Evolutionary conservation across 2,329 filamentous ascomycete genomes (phyloP).

Genomic region (Fusarium floridanum): DNA sequence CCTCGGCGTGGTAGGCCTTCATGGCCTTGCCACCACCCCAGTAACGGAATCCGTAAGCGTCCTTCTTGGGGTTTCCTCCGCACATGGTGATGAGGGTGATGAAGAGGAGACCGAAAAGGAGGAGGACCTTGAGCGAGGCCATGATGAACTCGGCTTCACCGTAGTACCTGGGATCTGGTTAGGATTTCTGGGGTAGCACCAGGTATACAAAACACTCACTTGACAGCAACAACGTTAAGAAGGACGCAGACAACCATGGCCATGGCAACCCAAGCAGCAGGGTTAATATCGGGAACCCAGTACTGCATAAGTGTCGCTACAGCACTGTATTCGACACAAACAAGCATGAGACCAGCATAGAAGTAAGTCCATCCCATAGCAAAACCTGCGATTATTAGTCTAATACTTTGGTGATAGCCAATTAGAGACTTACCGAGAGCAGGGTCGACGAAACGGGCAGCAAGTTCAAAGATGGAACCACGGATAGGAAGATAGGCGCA

Average conservation of each 20-base stretch:
- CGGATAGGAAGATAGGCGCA: conserved; percentile 67
- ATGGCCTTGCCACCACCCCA: conserved; percentile 57
- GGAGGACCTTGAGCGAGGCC: conserved; percentile 65
- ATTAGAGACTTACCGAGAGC: conserved; percentile 56
- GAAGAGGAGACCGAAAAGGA: conserved; percentile 67
- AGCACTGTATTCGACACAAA: conserved; percentile 60
- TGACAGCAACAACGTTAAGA: conserved; percentile 62
- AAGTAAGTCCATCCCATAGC: conserved; percentile 67
- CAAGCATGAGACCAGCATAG: conserved; percentile 60
- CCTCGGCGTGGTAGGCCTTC: conserved; percentile 54
- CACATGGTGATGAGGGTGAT: conserved; percentile 78
- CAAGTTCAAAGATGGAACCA: conserved; percentile 67
- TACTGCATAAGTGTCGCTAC: conserved; percentile 60
- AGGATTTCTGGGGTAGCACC: rapidly evolving
- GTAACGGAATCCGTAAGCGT: conserved; percentile 74
- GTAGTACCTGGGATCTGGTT: conserved; percentile 48
- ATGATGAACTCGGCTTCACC: conserved; percentile 66
- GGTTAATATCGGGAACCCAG: conserved; percentile 58
- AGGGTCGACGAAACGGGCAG: conserved; percentile 67
- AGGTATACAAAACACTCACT: conserved; percentile 44
- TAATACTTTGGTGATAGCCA: not conserved
- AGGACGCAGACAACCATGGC: conserved; percentile 60
- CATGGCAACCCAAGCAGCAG: conserved; percentile 64
- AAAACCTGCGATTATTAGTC: conserved; percentile 53
- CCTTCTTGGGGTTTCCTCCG: conserved; percentile 73